phyloP scores from a whole-genome alignment of 1,284 basidiomycete genomes.

The Peniophora sp. region DNA sequence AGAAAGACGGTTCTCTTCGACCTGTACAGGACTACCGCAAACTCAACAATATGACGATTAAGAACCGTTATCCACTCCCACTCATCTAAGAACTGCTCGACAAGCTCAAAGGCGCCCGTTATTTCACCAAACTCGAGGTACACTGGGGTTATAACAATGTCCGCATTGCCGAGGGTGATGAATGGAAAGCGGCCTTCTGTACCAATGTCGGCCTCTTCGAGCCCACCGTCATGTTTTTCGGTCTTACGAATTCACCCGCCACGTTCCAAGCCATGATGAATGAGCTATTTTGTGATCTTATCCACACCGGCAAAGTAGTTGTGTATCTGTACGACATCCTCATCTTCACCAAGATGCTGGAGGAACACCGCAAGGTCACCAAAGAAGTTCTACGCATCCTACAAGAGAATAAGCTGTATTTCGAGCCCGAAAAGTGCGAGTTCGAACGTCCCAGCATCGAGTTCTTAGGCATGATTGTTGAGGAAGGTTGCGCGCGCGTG shows the following conservation, averaged over 20 bases:
- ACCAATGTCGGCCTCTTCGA: conserved; percentile 28
- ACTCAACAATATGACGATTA: conserved; percentile 24
- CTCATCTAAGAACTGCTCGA: conserved; percentile 21
- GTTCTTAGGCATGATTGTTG: conserved; percentile 31
- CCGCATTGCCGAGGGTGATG: conserved; percentile 23
- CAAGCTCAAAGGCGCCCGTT: conserved; percentile 4
- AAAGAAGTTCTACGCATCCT: conserved; percentile 24
- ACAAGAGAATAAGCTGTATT: conserved; percentile 17
- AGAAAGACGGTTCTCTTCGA: conserved; percentile 25
- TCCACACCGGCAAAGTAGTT: conserved; percentile 1
- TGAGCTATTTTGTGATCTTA: conserved; percentile 10
- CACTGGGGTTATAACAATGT: conserved; percentile 22
- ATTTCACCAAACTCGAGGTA: conserved; percentile 24
- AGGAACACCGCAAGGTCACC: conserved; percentile 16
- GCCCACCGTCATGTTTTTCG: conserved; percentile 30
- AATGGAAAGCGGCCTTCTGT: conserved; percentile 27
- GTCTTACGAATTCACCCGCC: conserved; percentile 21
- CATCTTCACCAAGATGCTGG: conserved; percentile 8
- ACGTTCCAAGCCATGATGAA: conserved; percentile 18
- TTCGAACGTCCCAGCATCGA: conserved; percentile 23
- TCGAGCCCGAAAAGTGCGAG: conserved; percentile 30
- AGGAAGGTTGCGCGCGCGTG: conserved; percentile 20
- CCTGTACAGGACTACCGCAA: conserved; percentile 22
- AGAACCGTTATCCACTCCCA: conserved; percentile 23
- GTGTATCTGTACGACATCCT: conserved; percentile 15